Base-by-base conservation (phyloP, 768 basidiomycete species). In the Boletus sensibilis region DNA sequence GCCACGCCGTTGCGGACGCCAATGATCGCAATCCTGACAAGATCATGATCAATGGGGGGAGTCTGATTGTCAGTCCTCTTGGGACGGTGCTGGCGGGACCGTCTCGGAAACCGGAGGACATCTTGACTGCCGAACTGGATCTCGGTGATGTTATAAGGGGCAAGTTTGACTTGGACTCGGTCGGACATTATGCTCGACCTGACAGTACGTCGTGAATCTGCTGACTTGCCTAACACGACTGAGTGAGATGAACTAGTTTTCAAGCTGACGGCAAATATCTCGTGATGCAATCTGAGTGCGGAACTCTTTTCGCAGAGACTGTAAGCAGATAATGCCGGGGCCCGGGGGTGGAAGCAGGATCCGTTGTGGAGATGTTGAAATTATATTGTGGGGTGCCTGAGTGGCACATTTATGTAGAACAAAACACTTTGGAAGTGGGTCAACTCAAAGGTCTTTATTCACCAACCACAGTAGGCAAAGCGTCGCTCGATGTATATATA, bases 31-130 rank as follows among this genome's bases (percentile, higher is more conserved):
- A 74, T 38, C 74, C 76, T 0, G 76, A 79, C 42, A 81, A 80
- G 55, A 67, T 84, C 18, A 78, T 86, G 79, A 82, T 85, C 55
- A 81, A 76, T 2, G 86, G 86, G 1, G 86, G 84, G 1, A 83
- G 81, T 62, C 72, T 83, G 37, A 88, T 88, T 31, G 73, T 86
- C 50, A 77, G 71, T 47, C 86, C 86, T 2, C 66, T 83, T 7
- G 86, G 86, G 2, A 69, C 73, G 43, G 72, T 85, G 16, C 76
- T 87, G 11, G 85, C 83, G 7, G 86, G 86, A 10, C 86, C 86
- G 1, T 61, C 86, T 23, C 72, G 77, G 37, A 75, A 74, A 46
- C 62, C 70, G 9, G 84, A 86, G 69, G 84, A 80, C 23, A 68
- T 84, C 1, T 64, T 85, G 55, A 81, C 78, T 1, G 84, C 81